Conservation (phyloP, 75 land plant genomes). For the Ceratopteris richardii region DNA sequence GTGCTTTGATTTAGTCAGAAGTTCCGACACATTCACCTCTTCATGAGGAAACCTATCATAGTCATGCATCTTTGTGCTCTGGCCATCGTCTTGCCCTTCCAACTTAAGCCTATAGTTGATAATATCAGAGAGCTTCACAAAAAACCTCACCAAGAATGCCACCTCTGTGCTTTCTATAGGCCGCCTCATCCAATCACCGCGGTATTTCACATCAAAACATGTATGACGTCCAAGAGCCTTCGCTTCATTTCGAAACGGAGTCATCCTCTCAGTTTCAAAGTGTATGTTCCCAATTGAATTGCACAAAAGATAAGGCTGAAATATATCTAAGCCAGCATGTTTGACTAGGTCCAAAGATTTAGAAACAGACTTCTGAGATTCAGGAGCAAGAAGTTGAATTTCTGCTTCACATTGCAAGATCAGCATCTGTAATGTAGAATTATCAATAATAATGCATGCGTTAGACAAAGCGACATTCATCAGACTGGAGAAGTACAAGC, state of each 20-base stretch:
- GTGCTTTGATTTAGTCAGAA: slow-evolving; percentile 19
- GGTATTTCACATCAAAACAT: slow-evolving; percentile 50
- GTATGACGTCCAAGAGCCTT: slow-evolving; percentile 36
- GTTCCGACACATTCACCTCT: slow-evolving; percentile 4
- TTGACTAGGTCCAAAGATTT: slow-evolving; percentile 45
- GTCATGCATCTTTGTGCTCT: slow-evolving; percentile 17
- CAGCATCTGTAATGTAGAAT: slow-evolving; percentile 43
- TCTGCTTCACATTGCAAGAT: slow-evolving; percentile 74
- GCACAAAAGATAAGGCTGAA: slow-evolving; percentile 20
- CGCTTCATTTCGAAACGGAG: slow-evolving; percentile 26
- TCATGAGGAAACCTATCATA: too few species aligned
- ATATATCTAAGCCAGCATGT: slow-evolving; percentile 34
- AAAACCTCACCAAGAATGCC: slow-evolving; percentile 65
- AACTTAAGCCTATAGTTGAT: slow-evolving; percentile 55
- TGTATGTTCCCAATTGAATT: not conserved
- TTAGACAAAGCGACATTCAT: not conserved
- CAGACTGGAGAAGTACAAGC: too few species aligned
- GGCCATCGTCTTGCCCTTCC: slow-evolving; percentile 8
- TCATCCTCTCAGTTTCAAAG: slow-evolving; percentile 21
- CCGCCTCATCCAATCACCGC: slow-evolving; percentile 95
- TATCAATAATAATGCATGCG: not conserved
- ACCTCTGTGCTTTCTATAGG: slow-evolving; percentile 71
- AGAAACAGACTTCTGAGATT: not conserved
- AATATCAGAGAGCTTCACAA: slow-evolving; percentile 50
- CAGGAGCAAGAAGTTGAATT: slow-evolving; percentile 28